These are phyloP conservation scores for Populus tomentosa DNA, from an alignment of 441 rosid species.

Conservation along the genomic window DNA sequence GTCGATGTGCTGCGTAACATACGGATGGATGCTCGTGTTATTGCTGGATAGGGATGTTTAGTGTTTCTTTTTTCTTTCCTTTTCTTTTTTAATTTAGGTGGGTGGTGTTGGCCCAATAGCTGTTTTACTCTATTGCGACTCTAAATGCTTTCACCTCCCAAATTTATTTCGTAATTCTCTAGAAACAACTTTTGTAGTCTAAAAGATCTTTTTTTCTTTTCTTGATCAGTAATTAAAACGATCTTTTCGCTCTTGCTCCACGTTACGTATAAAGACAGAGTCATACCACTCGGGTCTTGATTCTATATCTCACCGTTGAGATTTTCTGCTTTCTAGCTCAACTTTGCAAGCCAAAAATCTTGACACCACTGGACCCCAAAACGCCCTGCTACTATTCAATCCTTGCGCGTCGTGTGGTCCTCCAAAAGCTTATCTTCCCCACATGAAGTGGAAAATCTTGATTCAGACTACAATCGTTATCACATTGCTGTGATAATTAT, in stretches of 20 bases:
- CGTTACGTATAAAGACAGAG: conserved; percentile 7
- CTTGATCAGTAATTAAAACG: neutral
- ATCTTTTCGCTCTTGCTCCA: neutral
- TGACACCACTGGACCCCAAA: conserved; percentile 16
- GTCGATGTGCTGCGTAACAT: neutral
- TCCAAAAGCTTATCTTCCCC: conserved; percentile 21
- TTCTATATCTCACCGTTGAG: neutral
- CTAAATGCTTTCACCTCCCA: conserved; percentile 18
- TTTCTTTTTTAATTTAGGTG: conserved; percentile 10
- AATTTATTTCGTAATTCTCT: neutral
- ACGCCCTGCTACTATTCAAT: neutral
- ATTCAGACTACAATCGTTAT: conserved; percentile 5
- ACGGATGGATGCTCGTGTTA: neutral
- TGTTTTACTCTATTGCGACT: conserved; percentile 5
- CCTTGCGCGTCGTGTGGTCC: conserved; percentile 4
- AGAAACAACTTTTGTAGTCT: conserved; percentile 14
- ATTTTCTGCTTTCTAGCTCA: conserved; percentile 10
- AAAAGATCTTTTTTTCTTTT: neutral
- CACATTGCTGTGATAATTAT: conserved; percentile 13
- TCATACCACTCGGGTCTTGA: neutral
- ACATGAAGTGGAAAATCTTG: conserved; percentile 22
- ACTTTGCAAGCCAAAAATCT: conserved; percentile 8
- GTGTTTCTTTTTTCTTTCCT: neutral
- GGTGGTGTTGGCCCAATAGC: conserved; percentile 16
- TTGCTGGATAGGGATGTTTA: neutral